Evolutionary conservation across 345 rosid species (phyloP).

Genomic region (Arabis alpina): DNA sequence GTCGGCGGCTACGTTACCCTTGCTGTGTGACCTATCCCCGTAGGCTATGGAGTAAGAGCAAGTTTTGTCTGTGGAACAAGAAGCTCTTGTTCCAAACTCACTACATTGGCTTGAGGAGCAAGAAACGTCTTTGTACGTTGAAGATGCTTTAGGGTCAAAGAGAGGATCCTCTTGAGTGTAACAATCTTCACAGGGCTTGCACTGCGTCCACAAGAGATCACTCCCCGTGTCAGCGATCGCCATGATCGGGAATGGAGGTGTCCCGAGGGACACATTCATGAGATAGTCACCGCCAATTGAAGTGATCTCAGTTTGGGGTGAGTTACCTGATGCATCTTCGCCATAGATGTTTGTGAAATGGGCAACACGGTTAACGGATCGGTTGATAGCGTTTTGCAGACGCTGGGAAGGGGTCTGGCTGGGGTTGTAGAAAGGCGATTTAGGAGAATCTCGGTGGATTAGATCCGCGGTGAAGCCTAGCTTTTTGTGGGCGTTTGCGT

Average conservation of each 20-base stretch:
- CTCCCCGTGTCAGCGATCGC: conserved; percentile 44
- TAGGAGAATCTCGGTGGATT: conserved; percentile 47
- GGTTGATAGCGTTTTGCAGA: conserved; percentile 27
- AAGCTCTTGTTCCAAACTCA: background rate
- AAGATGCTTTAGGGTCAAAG: conserved; percentile 49
- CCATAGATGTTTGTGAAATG: conserved; percentile 6
- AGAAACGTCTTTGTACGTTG: conserved; percentile 45
- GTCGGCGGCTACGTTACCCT: conserved; percentile 27
- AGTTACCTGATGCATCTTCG: background rate
- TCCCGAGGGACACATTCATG: conserved; percentile 43
- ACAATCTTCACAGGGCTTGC: conserved; percentile 46
- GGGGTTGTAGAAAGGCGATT: conserved; percentile 46
- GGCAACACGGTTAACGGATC: conserved; percentile 38
- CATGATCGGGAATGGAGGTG: conserved; percentile 36
- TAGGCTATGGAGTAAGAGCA: conserved; percentile 27
- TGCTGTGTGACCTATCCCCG: conserved; percentile 12
- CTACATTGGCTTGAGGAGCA: conserved; percentile 45
- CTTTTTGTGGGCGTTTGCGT: conserved; percentile 33
- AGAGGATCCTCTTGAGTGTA: conserved; percentile 42
- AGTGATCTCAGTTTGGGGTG: conserved; percentile 29
- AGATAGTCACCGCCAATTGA: conserved; percentile 34
- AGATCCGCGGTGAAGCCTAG: conserved; percentile 41
- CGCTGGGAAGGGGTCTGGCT: conserved; percentile 33
- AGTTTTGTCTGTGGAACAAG: background rate
- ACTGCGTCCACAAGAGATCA: conserved; percentile 48